Percentiles rank a stretch among this genome's conserved stretches.
Evolutionary conservation across 2,329 filamentous ascomycete genomes (phyloP).

Genomic region (Metarhizium humberi): DNA sequence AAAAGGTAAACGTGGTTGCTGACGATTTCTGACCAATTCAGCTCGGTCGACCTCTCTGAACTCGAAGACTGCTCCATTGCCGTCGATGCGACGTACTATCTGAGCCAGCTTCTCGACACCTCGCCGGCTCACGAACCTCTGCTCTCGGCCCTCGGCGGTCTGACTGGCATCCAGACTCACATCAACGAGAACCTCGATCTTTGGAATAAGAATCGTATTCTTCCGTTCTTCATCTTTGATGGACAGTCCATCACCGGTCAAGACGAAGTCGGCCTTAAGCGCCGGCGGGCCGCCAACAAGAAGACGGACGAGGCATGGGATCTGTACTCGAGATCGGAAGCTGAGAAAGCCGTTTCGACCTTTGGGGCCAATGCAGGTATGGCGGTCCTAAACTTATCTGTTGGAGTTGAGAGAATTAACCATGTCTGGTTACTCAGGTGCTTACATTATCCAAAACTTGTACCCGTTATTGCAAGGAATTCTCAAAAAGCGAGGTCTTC

Average conservation of each 20-base stretch:
- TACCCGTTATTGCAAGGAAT: constrained; percentile 70
- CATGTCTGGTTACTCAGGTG: constrained; percentile 41
- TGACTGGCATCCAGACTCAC: constrained; percentile 68
- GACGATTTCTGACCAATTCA: constrained; percentile 14
- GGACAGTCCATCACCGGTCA: constrained; percentile 73
- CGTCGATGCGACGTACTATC: constrained; percentile 84
- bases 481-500: constrained; percentile 56
- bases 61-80: constrained; percentile 69
- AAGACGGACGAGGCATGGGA: constrained; percentile 77
- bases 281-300: constrained; percentile 54
- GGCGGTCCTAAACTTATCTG: neutral
- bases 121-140: constrained; percentile 73
- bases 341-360: constrained; percentile 71
- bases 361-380: constrained; percentile 72
- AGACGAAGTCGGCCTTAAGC: constrained; percentile 58
- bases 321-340: constrained; percentile 72
- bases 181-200: constrained; percentile 68
- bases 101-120: constrained; percentile 67
- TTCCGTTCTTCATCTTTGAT: constrained; percentile 86
- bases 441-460: constrained; percentile 61
- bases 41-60: constrained; percentile 55
- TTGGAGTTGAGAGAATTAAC: neutral
- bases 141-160: constrained; percentile 78
- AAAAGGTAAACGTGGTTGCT: neutral
- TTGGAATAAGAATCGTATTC: constrained; percentile 61